Conservation (phyloP, 2,329 filamentous ascomycete genomes). For the Cordyceps javanica region DNA sequence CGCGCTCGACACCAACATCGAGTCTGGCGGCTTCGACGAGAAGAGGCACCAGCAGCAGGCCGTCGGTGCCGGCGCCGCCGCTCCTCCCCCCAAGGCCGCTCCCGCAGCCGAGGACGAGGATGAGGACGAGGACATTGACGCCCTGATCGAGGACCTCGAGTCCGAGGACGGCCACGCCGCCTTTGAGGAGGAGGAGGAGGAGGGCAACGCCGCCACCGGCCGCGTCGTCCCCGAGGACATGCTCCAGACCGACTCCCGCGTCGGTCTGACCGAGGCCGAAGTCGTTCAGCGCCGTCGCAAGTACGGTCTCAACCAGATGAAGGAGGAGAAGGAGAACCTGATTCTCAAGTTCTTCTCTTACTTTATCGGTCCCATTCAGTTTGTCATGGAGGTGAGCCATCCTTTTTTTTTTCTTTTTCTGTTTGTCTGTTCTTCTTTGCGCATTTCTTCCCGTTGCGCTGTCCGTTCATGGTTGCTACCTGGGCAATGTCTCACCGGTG, state of each 20-base stretch:
- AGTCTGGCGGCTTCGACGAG: slow-evolving; percentile 60
- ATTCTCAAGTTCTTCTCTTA: slow-evolving; percentile 76
- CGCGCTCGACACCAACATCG: slow-evolving; percentile 58
- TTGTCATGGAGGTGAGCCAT: slow-evolving; percentile 79
- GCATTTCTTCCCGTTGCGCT: background rate
- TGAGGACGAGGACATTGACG: slow-evolving; percentile 73
- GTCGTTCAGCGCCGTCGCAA: slow-evolving; percentile 59
- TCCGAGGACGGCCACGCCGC: slow-evolving; percentile 67
- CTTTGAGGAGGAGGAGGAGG: slow-evolving; percentile 54
- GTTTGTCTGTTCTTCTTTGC: background rate
- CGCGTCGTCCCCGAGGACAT: slow-evolving; percentile 66
- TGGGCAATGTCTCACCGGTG: slow-evolving; percentile 5
- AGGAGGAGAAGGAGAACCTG: slow-evolving; percentile 82
- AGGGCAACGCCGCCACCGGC: slow-evolving; percentile 45
- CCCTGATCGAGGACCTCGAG: slow-evolving; percentile 81
- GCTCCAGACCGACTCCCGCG: slow-evolving; percentile 67
- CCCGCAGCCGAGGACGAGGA: slow-evolving; percentile 62
- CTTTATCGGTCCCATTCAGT: slow-evolving; percentile 86
- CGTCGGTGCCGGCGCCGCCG: slow-evolving; percentile 28
- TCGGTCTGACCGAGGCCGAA: slow-evolving; percentile 67
- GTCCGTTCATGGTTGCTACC: too few species aligned
- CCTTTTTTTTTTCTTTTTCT: slow-evolving; percentile 5
- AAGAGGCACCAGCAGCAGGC: slow-evolving; percentile 43
- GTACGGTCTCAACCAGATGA: slow-evolving; percentile 83
- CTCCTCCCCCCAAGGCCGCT: slow-evolving; percentile 32